phyloP scores from a whole-genome alignment of 2,329 filamentous ascomycete genomes.

The Davidsoniella australis region DNA sequence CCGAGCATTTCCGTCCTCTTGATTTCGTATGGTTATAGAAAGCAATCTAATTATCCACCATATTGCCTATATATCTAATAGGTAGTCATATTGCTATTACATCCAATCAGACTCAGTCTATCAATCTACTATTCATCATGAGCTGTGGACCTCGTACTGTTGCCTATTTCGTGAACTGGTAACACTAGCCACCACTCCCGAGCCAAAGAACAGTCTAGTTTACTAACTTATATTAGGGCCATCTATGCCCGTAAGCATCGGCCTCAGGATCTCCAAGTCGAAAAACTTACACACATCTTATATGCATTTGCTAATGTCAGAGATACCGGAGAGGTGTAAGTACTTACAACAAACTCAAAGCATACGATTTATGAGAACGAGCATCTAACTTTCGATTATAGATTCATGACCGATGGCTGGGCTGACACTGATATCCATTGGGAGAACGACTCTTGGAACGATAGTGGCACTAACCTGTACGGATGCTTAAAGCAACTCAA shows the following conservation, averaged over 20 bases:
- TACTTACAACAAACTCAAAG: constrained; percentile 1
- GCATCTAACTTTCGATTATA: constrained; percentile 13
- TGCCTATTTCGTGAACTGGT: constrained; percentile 60
- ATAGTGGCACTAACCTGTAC: constrained; percentile 63
- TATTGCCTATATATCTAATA: too few relatives aligned
- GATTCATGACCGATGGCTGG: constrained; percentile 42
- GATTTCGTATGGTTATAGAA: too few relatives aligned
- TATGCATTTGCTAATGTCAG: constrained; percentile 83
- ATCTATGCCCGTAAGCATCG: constrained; percentile 75
- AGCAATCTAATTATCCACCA: too few relatives aligned
- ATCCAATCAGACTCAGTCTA: neutral
- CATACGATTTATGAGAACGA: neutral
- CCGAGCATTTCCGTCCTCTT: too few relatives aligned
- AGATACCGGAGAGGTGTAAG: constrained; percentile 62
- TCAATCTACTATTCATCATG: neutral
- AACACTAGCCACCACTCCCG: constrained; percentile 1
- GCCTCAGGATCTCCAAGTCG: constrained; percentile 66
- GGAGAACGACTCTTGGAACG: constrained; percentile 53
- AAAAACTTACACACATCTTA: constrained; percentile 74
- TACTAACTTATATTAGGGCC: constrained; percentile 31
- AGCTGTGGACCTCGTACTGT: constrained; percentile 42
- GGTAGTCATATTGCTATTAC: neutral
- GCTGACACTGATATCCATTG: constrained; percentile 58
- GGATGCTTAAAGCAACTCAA: constrained; percentile 81
- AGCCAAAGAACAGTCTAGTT: neutral